Base-by-base conservation (phyloP, 2,329 filamentous ascomycete species). In the Botrytis galanthina region DNA sequence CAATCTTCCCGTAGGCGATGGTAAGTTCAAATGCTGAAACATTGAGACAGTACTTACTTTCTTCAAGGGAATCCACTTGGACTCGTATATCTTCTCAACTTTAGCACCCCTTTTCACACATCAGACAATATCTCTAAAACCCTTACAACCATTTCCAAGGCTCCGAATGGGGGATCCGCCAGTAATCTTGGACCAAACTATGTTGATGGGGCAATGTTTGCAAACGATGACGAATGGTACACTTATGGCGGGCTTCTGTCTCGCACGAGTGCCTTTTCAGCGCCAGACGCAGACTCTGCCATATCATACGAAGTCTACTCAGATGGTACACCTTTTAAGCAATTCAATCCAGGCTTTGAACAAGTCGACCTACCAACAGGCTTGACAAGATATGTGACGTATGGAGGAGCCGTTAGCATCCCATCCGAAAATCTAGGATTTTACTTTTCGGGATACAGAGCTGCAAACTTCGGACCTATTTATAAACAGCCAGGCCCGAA, bases 351-450 rank as follows among this genome's bases (percentile, higher is more conserved):
- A 22, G 61, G 61, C 20, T 54, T 71, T 37, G 4, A n/a, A n/a
- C 10, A 20, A 48, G 20, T 48, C 18, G 48, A 59, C 22, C 37
- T 91, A 1, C 80, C 85, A 3, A 75, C 81, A 5, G 81, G 78
- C 10, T 79, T 91, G 8, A 92, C 87, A 32, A 84, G 87, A 67
- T 92, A 91, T 77, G 77, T 93, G 35, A 87, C 90, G 0, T 89
- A 87, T 75, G 91, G 92, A 29, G 91, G 87, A 2, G 87, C 86
- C 0, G 89, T 86, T 18, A 92, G 84, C 61, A 89, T 88, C 0
- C 91, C 91, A 0, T 92, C 90, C 0, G 91, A 93, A 80, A 90
- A 92, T 75, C 86, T 89, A 76, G 90, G 90, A 0, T 93, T 89
- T 84, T 93, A 93, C 77, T 92, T 93, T 76, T 88, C 89, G 0